These are phyloP conservation scores for Pelargonium cotyledonis DNA, from an alignment of 441 rosid species.

Conservation along the genomic window DNA sequence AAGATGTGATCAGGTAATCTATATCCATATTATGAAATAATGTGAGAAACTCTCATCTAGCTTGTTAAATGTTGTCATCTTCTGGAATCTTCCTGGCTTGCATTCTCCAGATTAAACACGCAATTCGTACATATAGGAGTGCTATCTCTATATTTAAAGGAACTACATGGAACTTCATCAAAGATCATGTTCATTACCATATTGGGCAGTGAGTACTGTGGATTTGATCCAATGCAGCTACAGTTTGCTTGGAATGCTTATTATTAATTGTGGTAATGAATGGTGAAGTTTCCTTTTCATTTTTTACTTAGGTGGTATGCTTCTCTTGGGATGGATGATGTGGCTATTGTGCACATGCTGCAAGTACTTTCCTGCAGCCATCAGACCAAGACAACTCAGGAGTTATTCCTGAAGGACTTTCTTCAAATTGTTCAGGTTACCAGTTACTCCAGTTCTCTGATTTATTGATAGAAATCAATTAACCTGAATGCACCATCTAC, in stretches of 20 bases:
- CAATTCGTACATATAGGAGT: conserved; percentile 82
- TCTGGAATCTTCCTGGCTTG: conserved; percentile 18
- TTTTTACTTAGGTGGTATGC: conserved; percentile 74
- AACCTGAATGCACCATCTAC: not conserved
- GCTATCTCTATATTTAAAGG: conserved; percentile 82
- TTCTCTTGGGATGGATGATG: conserved; percentile 82
- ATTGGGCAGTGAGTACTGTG: conserved; percentile 81
- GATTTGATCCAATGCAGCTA: conserved; percentile 14
- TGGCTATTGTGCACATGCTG: conserved; percentile 74
- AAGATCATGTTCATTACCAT: conserved; percentile 92
- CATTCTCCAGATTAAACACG: conserved; percentile 73
- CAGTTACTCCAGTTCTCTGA: conserved; percentile 10
- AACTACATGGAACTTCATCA: conserved; percentile 86
- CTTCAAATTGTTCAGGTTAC: conserved; percentile 75
- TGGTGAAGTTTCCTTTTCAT: conserved; percentile 14
- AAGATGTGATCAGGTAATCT: conserved; percentile 82
- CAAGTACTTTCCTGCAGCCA: conserved; percentile 78
- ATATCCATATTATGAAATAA: conserved; percentile 19
- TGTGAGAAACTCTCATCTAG: conserved; percentile 14
- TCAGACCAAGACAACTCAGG: conserved; percentile 89
- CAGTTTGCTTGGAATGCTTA: conserved; percentile 17
- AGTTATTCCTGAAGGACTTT: conserved; percentile 75
- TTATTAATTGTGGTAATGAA: conserved; percentile 13
- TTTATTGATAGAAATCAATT: conserved; percentile 18
- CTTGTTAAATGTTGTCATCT: conserved; percentile 17